Evolutionary conservation across 1,284 basidiomycete species (phyloP).

Genomic region (Boletus albobrunnescens): DNA sequence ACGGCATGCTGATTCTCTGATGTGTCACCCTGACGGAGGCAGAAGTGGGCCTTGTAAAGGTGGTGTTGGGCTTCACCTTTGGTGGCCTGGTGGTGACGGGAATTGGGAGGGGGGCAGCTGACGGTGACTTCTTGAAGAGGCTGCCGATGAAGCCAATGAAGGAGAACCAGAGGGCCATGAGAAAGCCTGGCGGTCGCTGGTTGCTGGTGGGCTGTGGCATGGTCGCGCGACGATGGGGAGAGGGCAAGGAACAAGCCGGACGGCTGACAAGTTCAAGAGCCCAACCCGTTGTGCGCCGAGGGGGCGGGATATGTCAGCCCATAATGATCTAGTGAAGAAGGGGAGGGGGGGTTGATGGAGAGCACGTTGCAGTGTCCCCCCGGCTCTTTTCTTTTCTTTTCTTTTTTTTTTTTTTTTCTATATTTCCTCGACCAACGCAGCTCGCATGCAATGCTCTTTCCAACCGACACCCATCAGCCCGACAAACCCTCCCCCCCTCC

Average conservation of each 20-base stretch:
- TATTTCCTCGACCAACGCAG: conserved; percentile 16
- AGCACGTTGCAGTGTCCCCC: too few species aligned
- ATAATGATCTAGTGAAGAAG: too few species aligned
- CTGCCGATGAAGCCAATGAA: conserved; percentile 9
- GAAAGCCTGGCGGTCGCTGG: conserved; percentile 1
- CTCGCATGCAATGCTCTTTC: conserved; percentile 23
- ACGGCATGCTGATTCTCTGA: too few species aligned
- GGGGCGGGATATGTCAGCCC: too few species aligned
- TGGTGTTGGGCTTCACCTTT: too few species aligned
- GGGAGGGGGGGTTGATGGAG: too few species aligned
- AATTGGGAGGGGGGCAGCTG: conserved; percentile 10
- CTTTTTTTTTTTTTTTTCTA: too few species aligned
- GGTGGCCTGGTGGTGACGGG: conserved; percentile 14
- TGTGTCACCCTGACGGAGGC: too few species aligned
- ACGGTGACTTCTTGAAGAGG: conserved; percentile 12
- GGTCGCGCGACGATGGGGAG: too few species aligned
- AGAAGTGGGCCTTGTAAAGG: too few species aligned
- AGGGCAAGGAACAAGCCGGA: background rate
- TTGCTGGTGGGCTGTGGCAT: background rate
- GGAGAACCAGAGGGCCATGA: conserved; percentile 17
- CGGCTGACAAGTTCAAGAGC: background rate
- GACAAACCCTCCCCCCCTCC: background rate
- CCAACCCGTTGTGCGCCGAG: too few species aligned
- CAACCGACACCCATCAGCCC: conserved; percentile 14
- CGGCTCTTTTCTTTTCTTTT: too few species aligned